These are phyloP conservation scores for Aschersonia sp. DNA, from an alignment of 2,329 filamentous ascomycete genomes.

Conservation along the genomic window DNA sequence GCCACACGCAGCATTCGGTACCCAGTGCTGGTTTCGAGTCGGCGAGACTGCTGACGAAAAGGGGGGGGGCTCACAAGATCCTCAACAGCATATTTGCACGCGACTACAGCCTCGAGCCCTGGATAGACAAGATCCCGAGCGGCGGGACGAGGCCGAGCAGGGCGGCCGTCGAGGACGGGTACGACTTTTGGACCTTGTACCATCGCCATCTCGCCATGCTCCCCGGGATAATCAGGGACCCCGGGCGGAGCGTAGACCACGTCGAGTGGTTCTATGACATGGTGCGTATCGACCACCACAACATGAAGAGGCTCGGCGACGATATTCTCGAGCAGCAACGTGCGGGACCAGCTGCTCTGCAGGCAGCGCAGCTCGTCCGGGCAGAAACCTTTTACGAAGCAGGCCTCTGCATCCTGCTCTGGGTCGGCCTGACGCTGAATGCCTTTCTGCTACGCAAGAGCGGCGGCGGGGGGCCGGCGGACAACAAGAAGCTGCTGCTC, in stretches of 20 bases:
- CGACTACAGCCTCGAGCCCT: conserved; percentile 10
- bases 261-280: conserved; percentile 8
- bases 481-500: background rate
- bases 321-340: conserved; percentile 1
- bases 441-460: conserved; percentile 7
- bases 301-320: conserved; percentile 1
- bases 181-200: conserved; percentile 2
- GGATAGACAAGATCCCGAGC: conserved; percentile 6
- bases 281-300: conserved; percentile 6
- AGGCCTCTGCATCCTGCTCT: conserved; percentile 8
- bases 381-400: conserved; percentile 3
- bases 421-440: conserved; percentile 10
- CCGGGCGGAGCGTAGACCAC: conserved; percentile 6
- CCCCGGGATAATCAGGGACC: conserved; percentile 8
- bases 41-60: no score
- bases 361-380: conserved; percentile 2
- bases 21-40: no score
- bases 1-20: no score
- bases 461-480: no score
- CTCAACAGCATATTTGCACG: conserved; percentile 17
- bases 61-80: conserved; percentile 1
- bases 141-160: background rate
- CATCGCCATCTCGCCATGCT: conserved; percentile 6
- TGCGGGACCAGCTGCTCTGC: background rate
- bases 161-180: background rate